These are phyloP conservation scores for Raddia guianensis DNA, from an alignment of 176 grass and related monocot genomes.

Conservation along the genomic window DNA sequence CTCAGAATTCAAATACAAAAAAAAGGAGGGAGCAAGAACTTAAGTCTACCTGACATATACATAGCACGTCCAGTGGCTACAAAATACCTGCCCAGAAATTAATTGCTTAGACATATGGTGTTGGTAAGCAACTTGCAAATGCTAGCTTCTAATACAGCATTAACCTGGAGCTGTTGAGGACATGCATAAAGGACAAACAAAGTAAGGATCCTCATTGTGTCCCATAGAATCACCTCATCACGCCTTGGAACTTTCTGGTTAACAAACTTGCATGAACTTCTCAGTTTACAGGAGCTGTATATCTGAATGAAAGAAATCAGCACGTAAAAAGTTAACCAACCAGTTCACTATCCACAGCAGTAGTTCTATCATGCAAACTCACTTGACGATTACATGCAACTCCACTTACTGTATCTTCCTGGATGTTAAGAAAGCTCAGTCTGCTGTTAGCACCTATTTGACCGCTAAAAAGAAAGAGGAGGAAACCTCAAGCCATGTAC, in stretches of 20 bases:
- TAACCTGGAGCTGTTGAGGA: conserved; percentile 38
- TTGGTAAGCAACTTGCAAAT: conserved; percentile 71
- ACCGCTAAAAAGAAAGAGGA: too few species aligned
- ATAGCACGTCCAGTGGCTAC: conserved; percentile 23
- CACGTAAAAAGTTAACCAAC: conserved; percentile 12
- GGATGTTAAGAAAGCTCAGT: conserved; percentile 77
- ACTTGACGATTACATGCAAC: neutral
- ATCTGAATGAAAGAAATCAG: conserved; percentile 46
- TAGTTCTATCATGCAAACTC: conserved; percentile 1
- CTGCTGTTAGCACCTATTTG: too few species aligned
- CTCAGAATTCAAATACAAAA: neutral
- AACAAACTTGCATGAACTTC: conserved; percentile 64
- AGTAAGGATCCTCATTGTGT: conserved; percentile 64
- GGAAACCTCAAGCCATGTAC: too few species aligned
- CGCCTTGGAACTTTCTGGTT: conserved; percentile 55
- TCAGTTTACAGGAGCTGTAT: conserved; percentile 66
- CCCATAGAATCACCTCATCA: conserved; percentile 69
- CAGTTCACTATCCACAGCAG: neutral
- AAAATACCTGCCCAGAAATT: conserved; percentile 1
- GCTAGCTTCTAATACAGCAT: conserved; percentile 54
- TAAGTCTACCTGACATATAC: conserved; percentile 18
- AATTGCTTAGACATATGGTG: conserved; percentile 67
- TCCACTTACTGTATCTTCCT: conserved; percentile 80
- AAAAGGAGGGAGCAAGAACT: neutral
- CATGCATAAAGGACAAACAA: conserved; percentile 61